Evolutionary conservation across 2,329 filamentous ascomycete genomes (phyloP), one percentile per base, ranked within the genome.

Genomic region (Epichloe sp.): DNA sequence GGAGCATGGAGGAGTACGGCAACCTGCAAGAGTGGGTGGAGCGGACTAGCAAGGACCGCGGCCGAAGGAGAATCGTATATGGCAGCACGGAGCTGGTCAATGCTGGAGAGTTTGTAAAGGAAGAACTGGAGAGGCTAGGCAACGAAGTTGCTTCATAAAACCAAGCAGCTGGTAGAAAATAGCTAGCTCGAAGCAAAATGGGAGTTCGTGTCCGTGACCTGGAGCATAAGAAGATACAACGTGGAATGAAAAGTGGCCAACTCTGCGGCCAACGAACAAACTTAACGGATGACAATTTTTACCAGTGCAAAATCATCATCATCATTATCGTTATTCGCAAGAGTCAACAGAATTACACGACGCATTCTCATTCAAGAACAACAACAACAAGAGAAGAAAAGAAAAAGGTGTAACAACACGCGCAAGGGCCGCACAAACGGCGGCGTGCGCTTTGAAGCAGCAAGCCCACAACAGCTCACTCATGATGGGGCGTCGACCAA

Each of bases 1-100:
- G 93, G 42, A 96, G 89, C 64, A 97, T 98, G 87, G 93, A 98
- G 60, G 93, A 98, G 66, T 98, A 97, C 65, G 91, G 90, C 19
- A 98, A 98, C 67, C 66, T 98, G 64, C 88, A 95, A 65, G 93
- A 97, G 63, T 98, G 93, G 93, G 88, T 91, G 5, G 82, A 80
- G 65, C 78, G 91, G 57, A 89, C 88, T 4, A 74, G 76, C 46
- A 80, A 80, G 14, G 78, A 79, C 51, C 77, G 80, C 8, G 76
- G 80, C 21, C 85, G 80, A 65, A 85, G 87, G 68, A 78, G 89
- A 56, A 86, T 98, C 10, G 86, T 97, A 1, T 98, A 98, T 67
- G 93, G 93, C 17, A 95, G 89, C 63, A 98, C 93, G 14, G 91
- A 88, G 65, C 72, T 88, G 64, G 71, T 86, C 54, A 86, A 82